Evolutionary conservation across 768 basidiomycete species (phyloP), one percentile per base, ranked within the genome.

Genomic region (Tricholoma sp.): DNA sequence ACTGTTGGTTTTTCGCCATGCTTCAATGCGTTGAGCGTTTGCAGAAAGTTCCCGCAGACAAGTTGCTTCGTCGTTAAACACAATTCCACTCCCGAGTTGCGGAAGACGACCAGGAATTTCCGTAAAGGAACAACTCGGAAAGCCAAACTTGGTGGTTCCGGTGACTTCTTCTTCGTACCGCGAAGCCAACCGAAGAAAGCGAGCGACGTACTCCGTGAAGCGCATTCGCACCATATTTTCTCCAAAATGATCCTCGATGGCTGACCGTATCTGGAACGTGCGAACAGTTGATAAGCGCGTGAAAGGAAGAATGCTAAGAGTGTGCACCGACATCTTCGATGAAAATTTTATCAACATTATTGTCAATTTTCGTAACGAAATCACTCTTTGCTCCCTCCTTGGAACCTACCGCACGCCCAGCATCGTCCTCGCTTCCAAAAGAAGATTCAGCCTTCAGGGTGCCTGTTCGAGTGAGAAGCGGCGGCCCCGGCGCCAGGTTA

Each of bases 191-290:
- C 93, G 83, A 32, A 97, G 85, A 68, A 99, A 98, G 2, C 95
- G 84, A 41, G 72, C 70, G 0, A 91, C 85, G 68, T 96, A 98
- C 67, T 98, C 96, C 11, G 88, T 83, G 67, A 98, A 94, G 24
- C 94, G 83, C 63, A 88, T 81, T 9, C 95, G 87, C 8, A 99
- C 91, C 59, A 91, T 76, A 39, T 83, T 77, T 72, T 98, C 97
- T 27, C 95, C 94, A 66, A 89, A 94, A 64, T 97, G 96, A 53
- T 88, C 86, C n/a, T 87, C 82, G 39, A 98, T 95, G 16, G 94
- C 90, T 7, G 87, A 72, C 37, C 86, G 79, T 59, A 98, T 85
- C 95, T 97, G 57, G 41, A 27, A 50, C 16, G 10, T 29, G 29
- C 29, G 31, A 16, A 53, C 11, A 8, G 18, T 43, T 37, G 7